Conservation (phyloP, 2,329 filamentous ascomycete genomes). For the Metarhizium guizhouense region DNA sequence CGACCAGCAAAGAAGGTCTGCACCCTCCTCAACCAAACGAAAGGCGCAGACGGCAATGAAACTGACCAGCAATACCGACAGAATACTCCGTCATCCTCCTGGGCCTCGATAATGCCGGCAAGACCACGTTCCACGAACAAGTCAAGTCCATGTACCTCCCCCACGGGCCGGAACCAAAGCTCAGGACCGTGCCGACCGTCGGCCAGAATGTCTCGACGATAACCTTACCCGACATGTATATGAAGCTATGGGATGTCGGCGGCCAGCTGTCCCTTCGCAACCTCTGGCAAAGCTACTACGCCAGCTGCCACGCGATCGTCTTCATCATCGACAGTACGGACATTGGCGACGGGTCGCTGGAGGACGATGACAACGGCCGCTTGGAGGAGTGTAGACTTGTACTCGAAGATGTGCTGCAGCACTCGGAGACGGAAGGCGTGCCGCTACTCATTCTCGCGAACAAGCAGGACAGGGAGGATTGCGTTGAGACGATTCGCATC, state of each 20-base stretch:
- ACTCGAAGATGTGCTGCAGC: constrained; percentile 80
- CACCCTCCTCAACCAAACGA: neutral
- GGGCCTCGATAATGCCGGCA: constrained; percentile 95
- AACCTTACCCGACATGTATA: constrained; percentile 84
- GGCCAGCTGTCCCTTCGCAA: constrained; percentile 83
- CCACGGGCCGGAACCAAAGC: constrained; percentile 52
- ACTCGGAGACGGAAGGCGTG: constrained; percentile 82
- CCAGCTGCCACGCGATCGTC: constrained; percentile 88
- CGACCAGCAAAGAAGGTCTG: constrained; percentile 90
- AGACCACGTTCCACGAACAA: constrained; percentile 95
- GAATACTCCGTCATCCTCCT: constrained; percentile 97
- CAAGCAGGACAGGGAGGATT: constrained; percentile 96
- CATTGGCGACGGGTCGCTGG: constrained; percentile 72
- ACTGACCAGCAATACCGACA: constrained; percentile 23
- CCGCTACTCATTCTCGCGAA: constrained; percentile 89
- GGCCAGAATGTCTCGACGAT: constrained; percentile 95
- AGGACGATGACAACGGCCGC: constrained; percentile 42
- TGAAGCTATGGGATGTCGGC: constrained; percentile 98
- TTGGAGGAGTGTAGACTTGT: constrained; percentile 85
- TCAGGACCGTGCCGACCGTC: constrained; percentile 89
- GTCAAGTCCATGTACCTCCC: constrained; percentile 81
- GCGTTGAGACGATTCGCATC: constrained; percentile 92
- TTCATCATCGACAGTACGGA: constrained; percentile 97
- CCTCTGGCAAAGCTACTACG: constrained; percentile 95
- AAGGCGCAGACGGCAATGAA: neutral